These are phyloP conservation scores for Neltuma alba DNA, from an alignment of 306 rosid genomes.

Conservation along the genomic window DNA sequence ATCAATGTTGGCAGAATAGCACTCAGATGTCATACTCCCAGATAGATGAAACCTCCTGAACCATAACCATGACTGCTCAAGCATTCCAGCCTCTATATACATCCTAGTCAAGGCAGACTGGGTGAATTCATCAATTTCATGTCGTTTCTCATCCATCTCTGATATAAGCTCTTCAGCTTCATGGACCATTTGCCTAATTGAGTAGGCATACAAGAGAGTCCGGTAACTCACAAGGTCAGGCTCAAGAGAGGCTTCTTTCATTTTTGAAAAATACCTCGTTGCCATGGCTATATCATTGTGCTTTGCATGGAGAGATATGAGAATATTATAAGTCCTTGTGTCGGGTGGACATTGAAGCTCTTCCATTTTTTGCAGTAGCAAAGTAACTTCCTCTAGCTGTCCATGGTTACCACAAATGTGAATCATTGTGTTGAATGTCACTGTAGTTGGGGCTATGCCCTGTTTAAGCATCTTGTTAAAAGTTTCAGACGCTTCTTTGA, in stretches of 20 bases:
- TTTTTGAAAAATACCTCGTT: conserved; percentile 58
- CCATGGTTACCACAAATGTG: conserved; percentile 93
- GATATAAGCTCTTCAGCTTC: conserved; percentile 71
- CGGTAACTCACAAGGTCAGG: conserved; percentile 86
- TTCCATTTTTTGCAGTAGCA: conserved; percentile 80
- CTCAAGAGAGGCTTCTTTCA: conserved; percentile 62
- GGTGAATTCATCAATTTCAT: conserved; percentile 84
- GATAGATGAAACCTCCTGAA: conserved; percentile 69
- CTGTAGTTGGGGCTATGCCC: conserved; percentile 77
- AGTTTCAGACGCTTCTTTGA: conserved; percentile 77
- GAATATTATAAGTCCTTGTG: conserved; percentile 87
- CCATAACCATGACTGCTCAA: conserved; percentile 79
- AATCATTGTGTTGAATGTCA: conserved; percentile 95
- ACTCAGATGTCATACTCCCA: conserved; percentile 77
- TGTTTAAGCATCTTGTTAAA: conserved; percentile 75
- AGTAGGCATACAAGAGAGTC: conserved; percentile 87
- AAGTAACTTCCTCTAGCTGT: conserved; percentile 66
- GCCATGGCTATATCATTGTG: conserved; percentile 69
- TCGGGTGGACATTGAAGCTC: conserved; percentile 71
- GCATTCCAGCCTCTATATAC: conserved; percentile 78
- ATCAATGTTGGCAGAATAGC: conserved; percentile 91
- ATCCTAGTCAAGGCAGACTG: conserved; percentile 90
- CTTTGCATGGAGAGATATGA: conserved; percentile 69
- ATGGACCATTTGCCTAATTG: conserved; percentile 72
- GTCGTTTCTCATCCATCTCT: conserved; percentile 71